Conservation (phyloP, 2,329 filamentous ascomycete genomes). For the Ophiostoma novo-ulmi region DNA sequence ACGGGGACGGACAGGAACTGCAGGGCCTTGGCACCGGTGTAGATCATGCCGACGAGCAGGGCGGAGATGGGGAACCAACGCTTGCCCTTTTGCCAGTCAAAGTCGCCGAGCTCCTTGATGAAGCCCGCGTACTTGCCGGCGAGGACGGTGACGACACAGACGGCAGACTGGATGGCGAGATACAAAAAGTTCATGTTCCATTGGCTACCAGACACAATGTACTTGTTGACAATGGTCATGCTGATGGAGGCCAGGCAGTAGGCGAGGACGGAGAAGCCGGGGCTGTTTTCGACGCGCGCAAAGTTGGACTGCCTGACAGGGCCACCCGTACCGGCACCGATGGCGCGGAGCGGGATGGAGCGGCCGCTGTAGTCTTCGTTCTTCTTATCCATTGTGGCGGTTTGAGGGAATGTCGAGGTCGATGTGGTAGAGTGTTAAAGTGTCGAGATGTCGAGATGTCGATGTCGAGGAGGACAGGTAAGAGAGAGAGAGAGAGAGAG, state of each 20-base stretch:
- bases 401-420: neutral
- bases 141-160: slow-evolving; percentile 81
- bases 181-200: slow-evolving; percentile 98
- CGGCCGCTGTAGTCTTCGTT: slow-evolving; percentile 63
- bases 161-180: slow-evolving; percentile 83
- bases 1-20: slow-evolving; percentile 96
- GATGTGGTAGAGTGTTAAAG: neutral
- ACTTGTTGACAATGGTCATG: slow-evolving; percentile 99
- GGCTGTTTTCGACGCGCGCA: slow-evolving; percentile 64
- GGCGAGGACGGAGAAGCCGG: slow-evolving; percentile 71
- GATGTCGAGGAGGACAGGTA: neutral
- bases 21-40: slow-evolving; percentile 91
- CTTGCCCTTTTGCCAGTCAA: slow-evolving; percentile 82
- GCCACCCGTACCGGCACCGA: neutral
- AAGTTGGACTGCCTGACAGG: slow-evolving; percentile 28
- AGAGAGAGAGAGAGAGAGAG: neutral
- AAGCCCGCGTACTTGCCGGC: slow-evolving; percentile 73
- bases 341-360: slow-evolving; percentile 37
- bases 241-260: slow-evolving; percentile 96
- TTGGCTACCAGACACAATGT: slow-evolving; percentile 80
- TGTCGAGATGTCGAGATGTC: neutral
- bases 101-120: slow-evolving; percentile 75
- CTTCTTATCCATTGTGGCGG: slow-evolving; percentile 64
- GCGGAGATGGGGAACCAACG: slow-evolving; percentile 98
- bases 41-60: slow-evolving; percentile 97